Percentiles rank a stretch among this genome's conserved stretches.
phyloP scores from a whole-genome alignment of 2,329 filamentous ascomycete genomes.

The Bisporella sp. region DNA sequence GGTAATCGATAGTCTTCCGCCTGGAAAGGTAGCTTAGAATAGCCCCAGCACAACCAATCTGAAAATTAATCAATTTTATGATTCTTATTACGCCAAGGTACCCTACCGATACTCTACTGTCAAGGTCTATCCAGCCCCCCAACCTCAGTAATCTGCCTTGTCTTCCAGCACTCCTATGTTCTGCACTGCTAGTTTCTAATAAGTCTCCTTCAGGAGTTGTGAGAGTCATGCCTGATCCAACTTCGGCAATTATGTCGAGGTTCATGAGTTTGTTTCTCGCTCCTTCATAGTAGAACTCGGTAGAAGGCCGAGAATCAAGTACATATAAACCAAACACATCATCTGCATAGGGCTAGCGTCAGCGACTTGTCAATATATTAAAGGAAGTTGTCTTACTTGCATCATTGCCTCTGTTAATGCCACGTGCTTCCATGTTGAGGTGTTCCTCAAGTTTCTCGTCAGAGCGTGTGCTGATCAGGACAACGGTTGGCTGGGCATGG shows the following conservation, averaged over 20 bases:
- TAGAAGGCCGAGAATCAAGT: conserved; percentile 60
- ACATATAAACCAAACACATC: conserved; percentile 36
- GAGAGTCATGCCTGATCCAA: conserved; percentile 47
- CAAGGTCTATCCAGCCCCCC: conserved; percentile 64
- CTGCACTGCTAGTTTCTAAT: conserved; percentile 4
- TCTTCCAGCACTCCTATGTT: conserved; percentile 39
- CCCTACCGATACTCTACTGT: conserved; percentile 61
- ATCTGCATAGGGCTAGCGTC: conserved; percentile 20
- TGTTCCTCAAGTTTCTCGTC: conserved; percentile 26
- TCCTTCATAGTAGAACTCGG: conserved; percentile 64
- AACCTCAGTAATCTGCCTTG: conserved; percentile 63
- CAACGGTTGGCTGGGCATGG: conserved; percentile 46
- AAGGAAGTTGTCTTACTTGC: conserved; percentile 15
- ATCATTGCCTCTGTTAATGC: conserved; percentile 17
- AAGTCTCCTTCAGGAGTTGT: conserved; percentile 49
- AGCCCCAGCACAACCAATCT: conserved; percentile 79
- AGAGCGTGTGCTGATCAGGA: conserved; percentile 38
- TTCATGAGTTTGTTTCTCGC: conserved; percentile 60
- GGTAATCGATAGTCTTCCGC: conserved; percentile 53
- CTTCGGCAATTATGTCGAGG: conserved; percentile 39
- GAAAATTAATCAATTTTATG: neutral
- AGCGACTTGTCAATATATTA: neutral
- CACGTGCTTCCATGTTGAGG: conserved; percentile 24
- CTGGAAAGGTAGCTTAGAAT: conserved; percentile 73
- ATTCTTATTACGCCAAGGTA: conserved; percentile 1